phyloP scores from a whole-genome alignment of 2,329 filamentous ascomycete species.

The Cladosporium sp. region DNA sequence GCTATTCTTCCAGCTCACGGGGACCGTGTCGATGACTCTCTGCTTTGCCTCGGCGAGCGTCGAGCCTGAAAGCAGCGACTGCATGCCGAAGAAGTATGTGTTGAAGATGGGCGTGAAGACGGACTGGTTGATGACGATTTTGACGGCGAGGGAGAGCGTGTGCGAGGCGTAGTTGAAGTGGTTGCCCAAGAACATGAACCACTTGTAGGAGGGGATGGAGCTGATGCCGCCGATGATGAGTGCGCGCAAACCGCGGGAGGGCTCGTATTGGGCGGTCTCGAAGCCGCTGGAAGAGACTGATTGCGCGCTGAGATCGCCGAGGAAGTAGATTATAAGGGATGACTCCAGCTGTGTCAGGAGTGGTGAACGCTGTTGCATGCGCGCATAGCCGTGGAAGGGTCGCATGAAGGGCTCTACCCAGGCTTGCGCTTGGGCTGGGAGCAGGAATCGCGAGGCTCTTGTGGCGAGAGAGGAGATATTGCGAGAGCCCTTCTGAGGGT shows the following conservation, averaged over 20 bases:
- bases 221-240: slow-evolving; percentile 68
- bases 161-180: slow-evolving; percentile 81
- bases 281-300: slow-evolving; percentile 43
- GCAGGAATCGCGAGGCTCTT: slow-evolving; percentile 20
- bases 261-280: slow-evolving; percentile 54
- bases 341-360: slow-evolving; percentile 75
- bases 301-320: slow-evolving; percentile 74
- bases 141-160: slow-evolving; percentile 64
- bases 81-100: slow-evolving; percentile 50
- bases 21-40: slow-evolving; percentile 70
- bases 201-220: slow-evolving; percentile 75
- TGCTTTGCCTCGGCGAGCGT: slow-evolving; percentile 59
- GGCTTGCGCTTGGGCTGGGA: slow-evolving; percentile 41
- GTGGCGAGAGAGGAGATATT: slow-evolving; percentile 15
- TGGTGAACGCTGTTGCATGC: slow-evolving; percentile 66
- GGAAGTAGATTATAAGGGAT: slow-evolving; percentile 71
- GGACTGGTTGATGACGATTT: slow-evolving; percentile 75
- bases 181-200: slow-evolving; percentile 74
- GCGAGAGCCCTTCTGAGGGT: slow-evolving; percentile 11
- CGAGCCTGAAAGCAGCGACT: slow-evolving; percentile 53
- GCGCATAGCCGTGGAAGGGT: slow-evolving; percentile 56
- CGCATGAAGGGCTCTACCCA: slow-evolving; percentile 44
- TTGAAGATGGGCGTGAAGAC: slow-evolving; percentile 67
- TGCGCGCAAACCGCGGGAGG: slow-evolving; percentile 63
- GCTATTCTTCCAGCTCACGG: slow-evolving; percentile 69